phyloP scores from a whole-genome alignment of 768 basidiomycete genomes.

The Heimioporus sp. region DNA sequence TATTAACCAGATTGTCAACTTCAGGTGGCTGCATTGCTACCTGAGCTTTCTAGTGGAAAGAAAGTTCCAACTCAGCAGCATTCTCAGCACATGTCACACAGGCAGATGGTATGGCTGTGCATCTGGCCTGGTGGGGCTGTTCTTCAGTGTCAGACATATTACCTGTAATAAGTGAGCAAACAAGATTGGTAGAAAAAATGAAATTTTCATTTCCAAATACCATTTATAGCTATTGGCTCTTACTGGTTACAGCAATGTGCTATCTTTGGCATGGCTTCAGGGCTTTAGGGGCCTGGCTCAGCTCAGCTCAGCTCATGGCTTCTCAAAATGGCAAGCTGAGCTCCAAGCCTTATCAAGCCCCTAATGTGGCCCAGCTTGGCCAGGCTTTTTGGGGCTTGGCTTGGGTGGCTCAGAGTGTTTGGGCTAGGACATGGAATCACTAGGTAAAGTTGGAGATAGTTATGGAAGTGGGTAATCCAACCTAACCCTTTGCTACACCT shows the following conservation, averaged over 20 bases:
- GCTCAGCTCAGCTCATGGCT: not conserved
- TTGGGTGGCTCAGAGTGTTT: not conserved
- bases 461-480: too few species aligned
- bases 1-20: too few species aligned
- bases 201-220: not conserved
- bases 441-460: not conserved
- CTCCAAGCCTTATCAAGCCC: not conserved
- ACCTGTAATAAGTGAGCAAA: not conserved
- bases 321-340: not conserved
- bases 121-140: not conserved
- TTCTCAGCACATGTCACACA: not conserved
- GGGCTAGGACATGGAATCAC: not conserved
- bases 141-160: not conserved
- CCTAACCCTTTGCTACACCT: too few species aligned
- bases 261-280: not conserved
- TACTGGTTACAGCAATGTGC: not conserved
- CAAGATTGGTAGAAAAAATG: not conserved
- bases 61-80: not conserved
- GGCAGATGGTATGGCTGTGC: not conserved
- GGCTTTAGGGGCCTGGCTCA: constrained; percentile 3
- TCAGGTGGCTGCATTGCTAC: not conserved
- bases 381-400: too few species aligned
- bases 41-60: not conserved
- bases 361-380: not conserved
- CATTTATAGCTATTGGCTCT: not conserved